phyloP scores from a whole-genome alignment of 208 protist genomes.

The Leishmania aethiopica region DNA sequence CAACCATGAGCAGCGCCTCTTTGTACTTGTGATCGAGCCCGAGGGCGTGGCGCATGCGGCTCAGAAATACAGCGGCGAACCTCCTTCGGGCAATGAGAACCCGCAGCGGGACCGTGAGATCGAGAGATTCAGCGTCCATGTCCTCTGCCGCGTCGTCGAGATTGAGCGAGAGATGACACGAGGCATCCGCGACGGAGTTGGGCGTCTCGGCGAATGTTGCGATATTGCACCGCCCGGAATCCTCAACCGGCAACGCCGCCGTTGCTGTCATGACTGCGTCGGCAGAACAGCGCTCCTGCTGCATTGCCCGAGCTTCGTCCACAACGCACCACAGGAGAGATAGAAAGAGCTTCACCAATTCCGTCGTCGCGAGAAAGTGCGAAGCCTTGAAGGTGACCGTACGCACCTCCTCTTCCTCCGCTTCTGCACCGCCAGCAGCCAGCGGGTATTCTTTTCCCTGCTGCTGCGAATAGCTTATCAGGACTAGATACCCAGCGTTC shows the following conservation, averaged over 20 bases:
- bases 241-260: not conserved
- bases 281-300: not conserved
- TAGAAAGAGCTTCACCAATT: conserved; percentile 8
- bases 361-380: conserved; percentile 18
- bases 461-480: conserved; percentile 20
- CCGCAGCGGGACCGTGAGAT: not conserved
- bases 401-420: not conserved
- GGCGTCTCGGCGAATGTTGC: not conserved
- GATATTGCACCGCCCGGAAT: too few relatives aligned
- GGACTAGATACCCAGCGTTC: conserved; percentile 20
- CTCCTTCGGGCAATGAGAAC: not conserved
- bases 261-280: not conserved
- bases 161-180: not conserved
- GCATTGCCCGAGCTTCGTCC: conserved; percentile 16
- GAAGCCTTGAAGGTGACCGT: not conserved
- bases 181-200: not conserved
- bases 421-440: not conserved
- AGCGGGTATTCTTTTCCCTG: not conserved
- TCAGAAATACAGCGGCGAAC: not conserved
- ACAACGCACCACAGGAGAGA: conserved; percentile 16
- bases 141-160: not conserved
- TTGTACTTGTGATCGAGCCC: conserved; percentile 24
- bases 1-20: conserved; percentile 43
- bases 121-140: not conserved
- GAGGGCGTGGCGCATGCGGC: conserved; percentile 25